These are phyloP conservation scores for Sedum album DNA, from an alignment of 164 flowering plant genomes.

Conservation along the genomic window DNA sequence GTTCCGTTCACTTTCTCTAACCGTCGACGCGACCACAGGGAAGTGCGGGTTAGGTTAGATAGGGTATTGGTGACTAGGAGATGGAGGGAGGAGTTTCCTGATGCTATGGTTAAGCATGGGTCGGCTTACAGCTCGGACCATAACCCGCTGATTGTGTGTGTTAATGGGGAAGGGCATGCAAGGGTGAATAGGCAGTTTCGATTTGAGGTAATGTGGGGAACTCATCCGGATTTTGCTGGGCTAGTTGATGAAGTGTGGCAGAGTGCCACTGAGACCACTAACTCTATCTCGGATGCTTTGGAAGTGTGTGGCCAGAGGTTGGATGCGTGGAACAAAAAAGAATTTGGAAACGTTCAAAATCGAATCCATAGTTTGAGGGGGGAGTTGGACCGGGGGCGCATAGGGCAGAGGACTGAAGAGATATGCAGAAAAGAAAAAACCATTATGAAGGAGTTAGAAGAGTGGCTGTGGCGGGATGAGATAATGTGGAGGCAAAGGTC, in stretches of 20 bases:
- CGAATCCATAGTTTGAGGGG: no score
- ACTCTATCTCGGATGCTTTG: background rate
- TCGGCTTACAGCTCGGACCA: no score
- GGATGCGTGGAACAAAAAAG: background rate
- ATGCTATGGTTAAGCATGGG: no score
- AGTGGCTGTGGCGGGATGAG: background rate
- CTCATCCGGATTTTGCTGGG: no score
- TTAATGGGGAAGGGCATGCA: no score
- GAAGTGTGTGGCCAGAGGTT: background rate
- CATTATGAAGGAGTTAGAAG: background rate
- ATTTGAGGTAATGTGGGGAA: background rate
- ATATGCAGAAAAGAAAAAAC: background rate
- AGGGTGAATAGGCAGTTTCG: background rate
- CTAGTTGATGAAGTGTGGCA: background rate
- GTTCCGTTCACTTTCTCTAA: no score
- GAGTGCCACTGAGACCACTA: no score
- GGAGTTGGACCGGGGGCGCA: background rate
- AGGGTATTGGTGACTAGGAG: no score
- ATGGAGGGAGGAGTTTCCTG: no score
- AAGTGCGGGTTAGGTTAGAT: no score
- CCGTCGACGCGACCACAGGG: no score
- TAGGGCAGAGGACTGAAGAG: background rate
- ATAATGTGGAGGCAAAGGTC: background rate
- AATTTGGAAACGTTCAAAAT: background rate
- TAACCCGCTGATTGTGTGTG: no score